Evolutionary conservation across 176 grass and related monocot species (phyloP).

Genomic region (Alopecurus myosuroides): DNA sequence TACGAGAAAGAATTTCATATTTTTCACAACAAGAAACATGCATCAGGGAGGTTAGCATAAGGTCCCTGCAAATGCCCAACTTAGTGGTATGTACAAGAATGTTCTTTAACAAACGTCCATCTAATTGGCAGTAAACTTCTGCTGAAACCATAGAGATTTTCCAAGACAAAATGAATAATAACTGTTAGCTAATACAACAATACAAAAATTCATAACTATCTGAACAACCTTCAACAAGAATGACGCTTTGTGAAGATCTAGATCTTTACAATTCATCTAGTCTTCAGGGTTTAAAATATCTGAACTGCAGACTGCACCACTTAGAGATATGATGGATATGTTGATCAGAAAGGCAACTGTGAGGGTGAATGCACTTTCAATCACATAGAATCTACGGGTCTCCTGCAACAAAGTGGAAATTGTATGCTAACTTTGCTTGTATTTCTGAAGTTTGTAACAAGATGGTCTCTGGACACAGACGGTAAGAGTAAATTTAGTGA

Average conservation of each 20-base stretch:
- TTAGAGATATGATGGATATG: conserved; percentile 92
- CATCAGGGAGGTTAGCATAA: neutral
- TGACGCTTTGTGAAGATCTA: conserved; percentile 96
- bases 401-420: conserved; percentile 62
- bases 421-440: neutral
- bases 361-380: conserved; percentile 98
- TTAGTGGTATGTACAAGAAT: neutral
- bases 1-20: neutral
- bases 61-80: neutral
- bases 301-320: conserved; percentile 84
- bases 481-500: neutral
- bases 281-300: conserved; percentile 67
- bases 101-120: neutral
- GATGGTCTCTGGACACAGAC: neutral
- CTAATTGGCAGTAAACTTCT: neutral
- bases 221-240: conserved; percentile 82
- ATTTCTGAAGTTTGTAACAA: neutral
- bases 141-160: neutral
- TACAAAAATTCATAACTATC: neutral
- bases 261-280: conserved; percentile 64
- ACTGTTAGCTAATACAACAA: neutral
- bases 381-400: conserved; percentile 83
- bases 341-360: conserved; percentile 93
- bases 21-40: neutral
- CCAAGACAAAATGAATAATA: neutral